Base-by-base conservation (phyloP, 2,329 filamentous ascomycete species). In the Verticillium longisporum region DNA sequence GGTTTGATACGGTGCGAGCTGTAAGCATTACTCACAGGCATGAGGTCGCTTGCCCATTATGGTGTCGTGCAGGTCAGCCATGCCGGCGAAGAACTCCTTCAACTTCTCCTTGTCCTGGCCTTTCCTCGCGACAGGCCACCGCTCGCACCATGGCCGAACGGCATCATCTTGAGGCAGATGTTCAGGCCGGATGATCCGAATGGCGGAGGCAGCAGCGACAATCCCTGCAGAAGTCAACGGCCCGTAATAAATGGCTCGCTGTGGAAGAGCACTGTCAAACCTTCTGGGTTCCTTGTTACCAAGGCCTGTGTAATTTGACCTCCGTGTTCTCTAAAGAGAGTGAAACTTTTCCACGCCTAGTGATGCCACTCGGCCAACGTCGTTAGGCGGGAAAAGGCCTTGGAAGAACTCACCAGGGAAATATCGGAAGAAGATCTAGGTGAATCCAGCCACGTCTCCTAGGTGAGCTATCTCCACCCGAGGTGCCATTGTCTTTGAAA, bases 61-160 rank as follows among this genome's bases (percentile, higher is more conserved):
- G 10, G 37, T 18, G 6, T 64, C 58, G 32, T 67, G 65, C 57
- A 66, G 66, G 13, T 58, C 41, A 4, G 50, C 61, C 64, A 67
- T 66, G 50, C 55, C 61, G 18, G 36, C 53, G 37, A 63, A 66
- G 54, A 67, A 66, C 11, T 59, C 56, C 2, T 64, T 60, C n/a
- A 66, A 45, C 4, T 55, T 61, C n/a, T 60, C 58, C 11, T 58
- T 60, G 1, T 61, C 53, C 58, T 66, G 62, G 31, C 60, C 55
- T 36, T 53, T 26, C 34, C 60, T 64, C 4, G 60, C 58, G 13
- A 53, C n/a, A 13, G 63, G 61, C 63, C 61, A 64, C 13, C 63
- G 60, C 36, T 60, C 60, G 6, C 59, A 45, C 61, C 63, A 62
- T 1, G 61, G 61, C 60, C 63, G 63, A 13, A 60, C 56, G 9